phyloP scores from a whole-genome alignment of 495 filamentous ascomycete species.

The Neurospora sp. region DNA sequence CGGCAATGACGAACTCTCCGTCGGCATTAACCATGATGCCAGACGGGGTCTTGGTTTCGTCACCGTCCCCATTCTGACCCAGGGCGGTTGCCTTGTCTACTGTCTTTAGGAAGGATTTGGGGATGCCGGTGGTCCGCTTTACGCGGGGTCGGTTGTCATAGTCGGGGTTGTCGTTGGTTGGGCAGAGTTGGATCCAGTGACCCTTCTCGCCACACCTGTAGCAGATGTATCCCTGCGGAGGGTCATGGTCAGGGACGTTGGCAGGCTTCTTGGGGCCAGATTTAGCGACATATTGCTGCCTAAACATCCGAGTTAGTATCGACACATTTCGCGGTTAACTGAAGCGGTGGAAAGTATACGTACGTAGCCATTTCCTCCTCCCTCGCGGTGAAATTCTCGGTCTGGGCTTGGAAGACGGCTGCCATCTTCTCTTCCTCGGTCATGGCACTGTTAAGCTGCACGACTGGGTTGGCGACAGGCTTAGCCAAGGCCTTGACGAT shows the following conservation, averaged over 20 bases:
- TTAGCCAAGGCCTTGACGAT: constrained; percentile 43
- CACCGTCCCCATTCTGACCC: constrained; percentile 60
- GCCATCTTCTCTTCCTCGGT: constrained; percentile 87
- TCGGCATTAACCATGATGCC: constrained; percentile 96
- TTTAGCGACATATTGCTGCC: constrained; percentile 44
- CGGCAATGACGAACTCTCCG: constrained; percentile 90
- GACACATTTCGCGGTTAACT: background rate
- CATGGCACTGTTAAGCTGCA: constrained; percentile 58
- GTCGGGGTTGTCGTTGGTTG: constrained; percentile 93
- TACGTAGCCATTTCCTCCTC: constrained; percentile 91
- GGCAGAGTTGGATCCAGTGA: constrained; percentile 96
- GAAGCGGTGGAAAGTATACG: constrained; percentile 28
- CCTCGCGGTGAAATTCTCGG: constrained; percentile 76
- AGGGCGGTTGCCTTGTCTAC: constrained; percentile 80
- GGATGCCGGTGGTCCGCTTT: constrained; percentile 93
- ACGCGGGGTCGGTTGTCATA: constrained; percentile 85
- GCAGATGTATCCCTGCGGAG: constrained; percentile 88
- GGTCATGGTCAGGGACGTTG: constrained; percentile 80
- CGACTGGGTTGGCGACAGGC: constrained; percentile 43
- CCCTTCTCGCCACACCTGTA: constrained; percentile 98
- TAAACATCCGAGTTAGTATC: constrained; percentile 30
- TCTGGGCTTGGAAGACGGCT: constrained; percentile 77
- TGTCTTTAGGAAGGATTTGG: constrained; percentile 82
- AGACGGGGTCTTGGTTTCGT: constrained; percentile 64
- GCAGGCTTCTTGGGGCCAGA: constrained; percentile 49